These are phyloP conservation scores for Russula lepida DNA, from an alignment of 768 basidiomycete genomes.

Conservation along the genomic window DNA sequence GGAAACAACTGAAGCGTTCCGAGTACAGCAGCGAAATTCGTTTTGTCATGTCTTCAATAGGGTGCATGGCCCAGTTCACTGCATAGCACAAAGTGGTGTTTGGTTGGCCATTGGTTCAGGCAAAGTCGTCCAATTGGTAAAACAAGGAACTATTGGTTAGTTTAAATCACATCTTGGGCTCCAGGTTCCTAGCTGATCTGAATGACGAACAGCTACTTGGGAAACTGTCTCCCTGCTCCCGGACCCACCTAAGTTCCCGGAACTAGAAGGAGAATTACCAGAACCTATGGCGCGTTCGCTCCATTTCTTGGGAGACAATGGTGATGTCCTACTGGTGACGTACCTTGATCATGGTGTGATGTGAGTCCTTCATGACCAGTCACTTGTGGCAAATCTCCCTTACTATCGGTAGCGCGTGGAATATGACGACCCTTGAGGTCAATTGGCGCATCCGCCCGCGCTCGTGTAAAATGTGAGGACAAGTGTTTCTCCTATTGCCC, in stretches of 20 bases:
- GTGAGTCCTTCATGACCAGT: neutral
- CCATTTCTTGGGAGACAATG: neutral
- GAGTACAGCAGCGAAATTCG: neutral
- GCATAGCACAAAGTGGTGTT: neutral
- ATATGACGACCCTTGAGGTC: neutral
- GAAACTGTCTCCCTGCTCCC: neutral
- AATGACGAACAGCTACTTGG: neutral
- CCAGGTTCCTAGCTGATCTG: neutral
- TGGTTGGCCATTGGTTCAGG: neutral
- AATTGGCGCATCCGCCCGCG: neutral
- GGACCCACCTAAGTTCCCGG: neutral
- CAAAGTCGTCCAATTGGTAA: neutral
- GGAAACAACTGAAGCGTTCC: neutral
- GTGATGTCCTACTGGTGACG: neutral
- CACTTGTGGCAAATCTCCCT: neutral
- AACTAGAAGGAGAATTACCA: neutral
- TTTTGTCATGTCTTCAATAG: neutral
- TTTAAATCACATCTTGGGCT: neutral
- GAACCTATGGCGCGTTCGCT: neutral
- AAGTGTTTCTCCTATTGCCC: neutral
- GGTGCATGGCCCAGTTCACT: neutral
- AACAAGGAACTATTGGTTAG: neutral
- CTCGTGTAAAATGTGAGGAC: neutral
- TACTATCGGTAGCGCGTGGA: neutral
- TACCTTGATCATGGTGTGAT: conserved; percentile 3